These are phyloP conservation scores for Saccharomyces uvarum DNA, from an alignment of 1,139 yeast genomes.

Conservation along the genomic window DNA sequence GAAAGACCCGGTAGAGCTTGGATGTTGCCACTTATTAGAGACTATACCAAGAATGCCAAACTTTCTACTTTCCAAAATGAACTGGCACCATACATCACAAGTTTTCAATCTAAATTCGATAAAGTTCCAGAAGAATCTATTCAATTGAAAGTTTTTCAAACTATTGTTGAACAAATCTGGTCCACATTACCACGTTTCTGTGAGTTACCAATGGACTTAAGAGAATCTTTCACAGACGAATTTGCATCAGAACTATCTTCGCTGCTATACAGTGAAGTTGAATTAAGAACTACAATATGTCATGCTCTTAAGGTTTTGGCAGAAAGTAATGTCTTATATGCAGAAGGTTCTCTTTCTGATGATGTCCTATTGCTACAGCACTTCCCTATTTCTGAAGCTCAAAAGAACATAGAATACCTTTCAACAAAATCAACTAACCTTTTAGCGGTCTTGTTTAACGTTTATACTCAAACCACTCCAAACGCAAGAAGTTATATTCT, in stretches of 20 bases:
- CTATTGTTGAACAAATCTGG: conserved; percentile 89
- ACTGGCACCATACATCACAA: conserved; percentile 60
- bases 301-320: conserved; percentile 72
- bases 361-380: conserved; percentile 54
- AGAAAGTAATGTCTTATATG: conserved; percentile 62
- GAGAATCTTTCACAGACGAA: conserved; percentile 53
- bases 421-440: conserved; percentile 63
- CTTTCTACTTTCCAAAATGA: conserved; percentile 54
- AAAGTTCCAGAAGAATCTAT: conserved; percentile 44
- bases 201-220: conserved; percentile 74
- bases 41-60: conserved; percentile 66
- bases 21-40: conserved; percentile 89
- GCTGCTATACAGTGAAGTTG: conserved; percentile 64
- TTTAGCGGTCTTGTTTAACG: conserved; percentile 81
- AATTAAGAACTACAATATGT: conserved; percentile 70
- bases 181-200: conserved; percentile 83
- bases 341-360: conserved; percentile 49
- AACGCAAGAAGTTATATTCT: conserved; percentile 77
- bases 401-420: conserved; percentile 52
- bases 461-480: conserved; percentile 77
- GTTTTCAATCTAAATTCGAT: conserved; percentile 40
- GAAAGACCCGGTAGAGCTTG: conserved; percentile 78
- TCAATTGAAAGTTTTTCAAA: conserved; percentile 67
- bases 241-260: conserved; percentile 77
- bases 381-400: conserved; percentile 52